Conservation (phyloP, 345 rosid species). For the Pistacia integerrima region DNA sequence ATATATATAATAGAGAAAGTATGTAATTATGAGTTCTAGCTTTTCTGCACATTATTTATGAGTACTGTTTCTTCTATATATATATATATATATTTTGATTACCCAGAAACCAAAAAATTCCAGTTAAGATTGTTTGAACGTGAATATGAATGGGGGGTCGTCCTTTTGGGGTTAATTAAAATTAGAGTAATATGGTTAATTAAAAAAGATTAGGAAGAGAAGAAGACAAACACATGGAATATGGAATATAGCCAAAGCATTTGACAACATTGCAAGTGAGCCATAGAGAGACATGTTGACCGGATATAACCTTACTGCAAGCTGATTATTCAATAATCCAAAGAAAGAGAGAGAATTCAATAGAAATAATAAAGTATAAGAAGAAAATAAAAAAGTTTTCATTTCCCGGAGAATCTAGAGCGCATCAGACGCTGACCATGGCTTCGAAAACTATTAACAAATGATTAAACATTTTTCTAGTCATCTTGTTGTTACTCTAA, state of each 20-base stretch:
- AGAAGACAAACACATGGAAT: conserved; percentile 91
- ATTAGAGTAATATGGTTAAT: too few species aligned
- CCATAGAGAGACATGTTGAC: conserved; percentile 59
- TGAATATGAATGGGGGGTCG: conserved; percentile 12
- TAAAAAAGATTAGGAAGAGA: conserved; percentile 4
- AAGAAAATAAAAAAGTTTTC: conserved; percentile 21
- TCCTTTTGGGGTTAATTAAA: neutral
- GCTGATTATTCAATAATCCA: conserved; percentile 31
- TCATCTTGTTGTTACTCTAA: conserved; percentile 18
- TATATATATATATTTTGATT: neutral
- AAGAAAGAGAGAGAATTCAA: conserved; percentile 34
- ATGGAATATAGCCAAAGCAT: conserved; percentile 64
- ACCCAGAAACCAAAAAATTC: conserved; percentile 2
- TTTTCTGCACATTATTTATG: too few species aligned
- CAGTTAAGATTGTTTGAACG: conserved; percentile 19
- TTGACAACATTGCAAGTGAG: conserved; percentile 52
- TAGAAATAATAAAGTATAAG: conserved; percentile 17
- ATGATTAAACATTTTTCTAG: conserved; percentile 25
- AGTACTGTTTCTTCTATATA: too few species aligned
- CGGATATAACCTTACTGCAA: conserved; percentile 39
- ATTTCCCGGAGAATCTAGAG: conserved; percentile 93
- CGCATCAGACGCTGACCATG: conserved; percentile 97
- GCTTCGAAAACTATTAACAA: conserved; percentile 51
- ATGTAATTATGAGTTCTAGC: too few species aligned
- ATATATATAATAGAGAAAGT: too few species aligned